These are phyloP conservation scores for Solanum etuberosum DNA, from an alignment of 257 asterid species.

Conservation along the genomic window DNA sequence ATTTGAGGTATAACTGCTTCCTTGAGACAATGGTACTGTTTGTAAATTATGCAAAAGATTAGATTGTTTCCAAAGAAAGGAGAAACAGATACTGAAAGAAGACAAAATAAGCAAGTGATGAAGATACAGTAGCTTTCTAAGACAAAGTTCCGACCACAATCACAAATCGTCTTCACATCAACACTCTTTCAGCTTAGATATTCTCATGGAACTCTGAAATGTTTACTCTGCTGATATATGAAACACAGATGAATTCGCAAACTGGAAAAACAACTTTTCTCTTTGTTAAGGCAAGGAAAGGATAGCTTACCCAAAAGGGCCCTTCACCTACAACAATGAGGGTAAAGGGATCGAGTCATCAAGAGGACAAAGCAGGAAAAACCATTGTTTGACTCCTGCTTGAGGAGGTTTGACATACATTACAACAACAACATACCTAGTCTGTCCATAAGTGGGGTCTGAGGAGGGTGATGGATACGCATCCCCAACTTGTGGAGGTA, in stretches of 20 bases:
- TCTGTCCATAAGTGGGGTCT: neutral
- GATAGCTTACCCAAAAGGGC: neutral
- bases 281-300: neutral
- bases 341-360: neutral
- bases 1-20: conserved; percentile 27
- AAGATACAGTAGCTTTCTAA: neutral
- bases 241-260: neutral
- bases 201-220: neutral
- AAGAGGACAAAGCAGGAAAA: neutral
- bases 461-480: neutral
- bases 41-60: neutral
- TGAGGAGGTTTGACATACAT: neutral
- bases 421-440: neutral
- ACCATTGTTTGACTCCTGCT: neutral
- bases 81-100: neutral
- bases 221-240: neutral
- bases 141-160: neutral
- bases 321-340: neutral
- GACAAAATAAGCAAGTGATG: neutral
- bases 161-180: neutral
- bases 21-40: conserved; percentile 31
- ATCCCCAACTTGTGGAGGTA: neutral
- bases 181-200: neutral
- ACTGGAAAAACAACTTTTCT: neutral
- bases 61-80: neutral